Evolutionary conservation across 176 grass and related monocot genomes (phyloP).

Genomic region (Pontederia crassipes): DNA sequence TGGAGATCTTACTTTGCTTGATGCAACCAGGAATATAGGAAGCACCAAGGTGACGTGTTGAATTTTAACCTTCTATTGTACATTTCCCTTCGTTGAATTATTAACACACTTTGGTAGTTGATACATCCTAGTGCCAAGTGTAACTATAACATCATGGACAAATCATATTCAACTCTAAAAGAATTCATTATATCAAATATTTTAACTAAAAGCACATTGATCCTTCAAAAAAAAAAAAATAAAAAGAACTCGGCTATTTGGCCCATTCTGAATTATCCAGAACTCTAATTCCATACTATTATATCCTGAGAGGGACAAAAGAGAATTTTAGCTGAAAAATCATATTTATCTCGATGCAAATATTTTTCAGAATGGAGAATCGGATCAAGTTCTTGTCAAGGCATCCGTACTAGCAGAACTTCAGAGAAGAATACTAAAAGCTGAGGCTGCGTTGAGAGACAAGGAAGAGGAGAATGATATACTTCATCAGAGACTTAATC

Average conservation of each 20-base stretch:
- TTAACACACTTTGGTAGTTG: neutral
- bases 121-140: too few relatives aligned
- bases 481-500: constrained; percentile 66
- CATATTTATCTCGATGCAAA: too few relatives aligned
- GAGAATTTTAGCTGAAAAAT: too few relatives aligned
- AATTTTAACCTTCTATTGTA: neutral
- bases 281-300: too few relatives aligned
- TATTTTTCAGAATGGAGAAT: constrained; percentile 46
- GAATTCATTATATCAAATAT: too few relatives aligned
- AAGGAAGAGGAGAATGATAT: constrained; percentile 94
- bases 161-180: too few relatives aligned
- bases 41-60: neutral
- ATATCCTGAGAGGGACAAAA: too few relatives aligned
- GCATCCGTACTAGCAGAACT: constrained; percentile 74
- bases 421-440: constrained; percentile 64
- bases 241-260: too few relatives aligned
- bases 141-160: too few relatives aligned
- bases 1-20: constrained; percentile 53
- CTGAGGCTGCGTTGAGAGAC: constrained; percentile 51
- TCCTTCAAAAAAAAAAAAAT: too few relatives aligned
- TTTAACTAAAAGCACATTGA: too few relatives aligned
- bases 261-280: too few relatives aligned
- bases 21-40: constrained; percentile 46
- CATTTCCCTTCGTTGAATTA: neutral
- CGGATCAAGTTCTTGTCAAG: constrained; percentile 72